These are phyloP conservation scores for Oryza brachyantha DNA, from an alignment of 176 grass and related monocot genomes.

Conservation along the genomic window DNA sequence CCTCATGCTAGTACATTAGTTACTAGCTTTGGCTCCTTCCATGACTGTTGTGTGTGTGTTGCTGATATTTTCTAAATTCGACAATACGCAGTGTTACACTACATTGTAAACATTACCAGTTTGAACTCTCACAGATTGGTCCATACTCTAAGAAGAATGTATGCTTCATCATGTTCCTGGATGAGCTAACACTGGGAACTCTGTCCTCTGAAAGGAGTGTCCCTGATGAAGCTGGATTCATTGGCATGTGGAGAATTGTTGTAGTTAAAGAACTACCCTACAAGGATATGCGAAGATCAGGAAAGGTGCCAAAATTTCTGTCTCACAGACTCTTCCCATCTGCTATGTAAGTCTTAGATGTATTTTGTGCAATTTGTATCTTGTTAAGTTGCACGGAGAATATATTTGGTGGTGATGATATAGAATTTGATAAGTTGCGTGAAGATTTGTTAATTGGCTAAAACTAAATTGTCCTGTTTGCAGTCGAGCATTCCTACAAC, in stretches of 20 bases:
- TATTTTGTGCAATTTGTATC: neutral
- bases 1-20: neutral
- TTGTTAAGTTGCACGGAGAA: slow-evolving; percentile 19
- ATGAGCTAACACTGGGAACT: slow-evolving; percentile 70
- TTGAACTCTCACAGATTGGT: slow-evolving; percentile 69
- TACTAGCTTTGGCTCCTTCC: neutral
- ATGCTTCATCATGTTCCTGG: slow-evolving; percentile 97
- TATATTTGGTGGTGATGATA: slow-evolving; percentile 8
- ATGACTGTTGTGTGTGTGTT: slow-evolving; percentile 18
- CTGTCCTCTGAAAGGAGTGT: slow-evolving; percentile 80
- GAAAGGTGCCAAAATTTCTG: slow-evolving; percentile 93
- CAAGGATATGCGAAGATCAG: slow-evolving; percentile 71
- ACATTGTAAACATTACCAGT: slow-evolving; percentile 28
- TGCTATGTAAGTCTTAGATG: slow-evolving; percentile 52
- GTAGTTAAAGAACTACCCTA: slow-evolving; percentile 79
- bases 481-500: neutral
- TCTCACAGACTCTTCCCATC: slow-evolving; percentile 79
- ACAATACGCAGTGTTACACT: slow-evolving; percentile 13
- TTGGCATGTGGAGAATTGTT: slow-evolving; percentile 82
- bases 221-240: slow-evolving; percentile 62
- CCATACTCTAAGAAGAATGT: slow-evolving; percentile 78
- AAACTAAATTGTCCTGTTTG: neutral
- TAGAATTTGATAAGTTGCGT: neutral
- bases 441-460: neutral
- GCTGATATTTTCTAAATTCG: neutral